Percentiles rank a stretch among this genome's conserved stretches.
Conservation (phyloP, 192 early-diverging fungal genomes). For the Allomyces macrogynus region DNA sequence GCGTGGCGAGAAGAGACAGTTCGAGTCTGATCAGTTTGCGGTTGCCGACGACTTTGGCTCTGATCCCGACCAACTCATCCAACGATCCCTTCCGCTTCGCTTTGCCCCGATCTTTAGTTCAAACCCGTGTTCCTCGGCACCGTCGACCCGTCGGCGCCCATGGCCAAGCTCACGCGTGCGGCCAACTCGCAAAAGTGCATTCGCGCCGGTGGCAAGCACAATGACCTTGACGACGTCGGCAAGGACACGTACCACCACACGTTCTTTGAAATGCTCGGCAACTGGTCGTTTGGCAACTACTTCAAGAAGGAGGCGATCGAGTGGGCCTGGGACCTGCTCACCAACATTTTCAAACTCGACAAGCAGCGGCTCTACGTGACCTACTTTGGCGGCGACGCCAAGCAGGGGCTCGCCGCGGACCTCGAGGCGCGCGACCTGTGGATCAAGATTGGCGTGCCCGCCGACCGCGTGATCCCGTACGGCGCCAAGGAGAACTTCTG, state of each 20-base stretch:
- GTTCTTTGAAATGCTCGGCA: slow-evolving; percentile 99
- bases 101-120: slow-evolving; percentile 32
- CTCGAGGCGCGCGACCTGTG: slow-evolving; percentile 78
- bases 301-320: slow-evolving; percentile 91
- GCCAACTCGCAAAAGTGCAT: slow-evolving; percentile 97
- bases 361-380: slow-evolving; percentile 84
- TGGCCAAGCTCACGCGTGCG: slow-evolving; percentile 77
- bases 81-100: slow-evolving; percentile 1
- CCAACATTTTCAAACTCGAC: slow-evolving; percentile 56
- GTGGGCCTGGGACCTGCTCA: slow-evolving; percentile 84
- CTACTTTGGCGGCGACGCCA: slow-evolving; percentile 84
- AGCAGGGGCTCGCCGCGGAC: slow-evolving; percentile 61
- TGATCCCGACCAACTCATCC: background rate
- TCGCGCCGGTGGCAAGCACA: slow-evolving; percentile 97
- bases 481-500: slow-evolving; percentile 94
- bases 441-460: slow-evolving; percentile 73
- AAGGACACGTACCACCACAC: slow-evolving; percentile 98
- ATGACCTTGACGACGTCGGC: slow-evolving; percentile 96
- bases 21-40: background rate
- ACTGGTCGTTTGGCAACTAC: slow-evolving; percentile 99
- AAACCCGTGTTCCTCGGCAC: slow-evolving; percentile 94
- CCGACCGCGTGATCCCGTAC: slow-evolving; percentile 65
- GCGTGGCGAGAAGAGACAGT: background rate
- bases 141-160: slow-evolving; percentile 77
- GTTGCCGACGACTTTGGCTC: background rate